Percentiles rank a stretch among this genome's conserved stretches.
Evolutionary conservation across 257 asterid species (phyloP).

Genomic region (Parsonsia alboflavescens): DNA sequence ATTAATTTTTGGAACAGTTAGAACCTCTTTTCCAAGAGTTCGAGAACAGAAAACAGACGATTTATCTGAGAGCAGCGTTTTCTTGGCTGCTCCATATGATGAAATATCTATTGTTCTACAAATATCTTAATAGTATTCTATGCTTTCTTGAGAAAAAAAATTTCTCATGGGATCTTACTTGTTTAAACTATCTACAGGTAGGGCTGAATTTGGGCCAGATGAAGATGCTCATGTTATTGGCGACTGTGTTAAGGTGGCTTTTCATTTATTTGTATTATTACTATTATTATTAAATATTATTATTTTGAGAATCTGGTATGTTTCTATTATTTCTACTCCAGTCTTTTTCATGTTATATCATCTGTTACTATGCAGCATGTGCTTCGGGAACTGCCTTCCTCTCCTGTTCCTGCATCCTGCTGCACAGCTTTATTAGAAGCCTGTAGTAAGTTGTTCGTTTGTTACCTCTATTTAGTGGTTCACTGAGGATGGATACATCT

Average conservation of each 20-base stretch:
- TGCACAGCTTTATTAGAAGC: slow-evolving; percentile 93
- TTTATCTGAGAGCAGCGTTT: neutral
- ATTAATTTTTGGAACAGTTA: too few species aligned
- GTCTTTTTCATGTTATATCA: slow-evolving; percentile 16
- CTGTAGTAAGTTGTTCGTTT: slow-evolving; percentile 43
- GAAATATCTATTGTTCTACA: neutral
- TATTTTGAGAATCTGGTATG: neutral
- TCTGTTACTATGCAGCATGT: slow-evolving; percentile 62
- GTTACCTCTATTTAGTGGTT: neutral
- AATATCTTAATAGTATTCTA: neutral
- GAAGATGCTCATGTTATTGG: slow-evolving; percentile 95
- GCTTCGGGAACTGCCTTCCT: slow-evolving; percentile 93
- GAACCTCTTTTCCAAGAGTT: too few species aligned
- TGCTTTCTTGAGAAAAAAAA: neutral
- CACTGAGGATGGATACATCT: neutral
- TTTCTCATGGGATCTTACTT: neutral
- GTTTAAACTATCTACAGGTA: slow-evolving; percentile 39
- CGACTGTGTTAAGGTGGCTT: slow-evolving; percentile 77
- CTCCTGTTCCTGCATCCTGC: slow-evolving; percentile 98
- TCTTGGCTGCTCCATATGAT: neutral
- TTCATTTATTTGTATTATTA: slow-evolving; percentile 3
- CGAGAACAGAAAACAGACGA: too few species aligned
- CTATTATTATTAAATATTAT: too few species aligned
- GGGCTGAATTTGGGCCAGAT: slow-evolving; percentile 59
- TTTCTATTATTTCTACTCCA: neutral